These are phyloP conservation scores for Fusarium xyrophilum DNA, from an alignment of 2,329 filamentous ascomycete genomes.

Conservation along the genomic window DNA sequence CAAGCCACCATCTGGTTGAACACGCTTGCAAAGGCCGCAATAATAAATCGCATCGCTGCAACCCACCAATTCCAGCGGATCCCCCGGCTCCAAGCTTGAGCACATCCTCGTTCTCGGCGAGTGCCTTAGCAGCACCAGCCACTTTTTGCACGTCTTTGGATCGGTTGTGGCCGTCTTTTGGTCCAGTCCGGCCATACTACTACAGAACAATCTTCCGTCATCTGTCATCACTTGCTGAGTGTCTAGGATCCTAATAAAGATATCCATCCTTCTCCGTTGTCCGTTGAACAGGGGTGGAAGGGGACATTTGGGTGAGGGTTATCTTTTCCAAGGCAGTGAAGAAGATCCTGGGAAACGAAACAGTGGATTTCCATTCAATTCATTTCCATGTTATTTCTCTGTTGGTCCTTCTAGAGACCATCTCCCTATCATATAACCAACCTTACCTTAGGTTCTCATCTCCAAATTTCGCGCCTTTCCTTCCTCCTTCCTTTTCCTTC, in stretches of 20 bases:
- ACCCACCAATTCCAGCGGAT: slow-evolving; percentile 31
- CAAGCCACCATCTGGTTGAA: slow-evolving; percentile 5
- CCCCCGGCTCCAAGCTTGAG: slow-evolving; percentile 25
- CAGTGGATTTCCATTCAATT: slow-evolving; percentile 7
- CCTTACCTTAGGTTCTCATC: neutral
- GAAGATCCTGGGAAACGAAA: slow-evolving; percentile 14
- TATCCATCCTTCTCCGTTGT: slow-evolving; percentile 9
- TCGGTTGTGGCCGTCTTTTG: slow-evolving; percentile 21
- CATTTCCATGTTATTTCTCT: slow-evolving; percentile 3
- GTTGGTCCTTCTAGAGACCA: neutral
- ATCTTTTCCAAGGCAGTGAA: slow-evolving; percentile 39
- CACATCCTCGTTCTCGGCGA: slow-evolving; percentile 25
- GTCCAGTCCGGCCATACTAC: slow-evolving; percentile 21
- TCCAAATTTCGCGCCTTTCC: neutral
- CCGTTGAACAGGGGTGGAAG: slow-evolving; percentile 22
- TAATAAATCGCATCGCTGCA: slow-evolving; percentile 22
- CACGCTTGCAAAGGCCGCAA: slow-evolving; percentile 21
- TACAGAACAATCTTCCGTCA: slow-evolving; percentile 30
- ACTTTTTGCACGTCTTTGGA: slow-evolving; percentile 20
- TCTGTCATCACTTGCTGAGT: slow-evolving; percentile 30
- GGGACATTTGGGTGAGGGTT: slow-evolving; percentile 31
- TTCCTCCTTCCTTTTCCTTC: slow-evolving; percentile 3
- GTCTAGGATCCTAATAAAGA: neutral
- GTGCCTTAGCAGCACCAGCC: slow-evolving; percentile 20
- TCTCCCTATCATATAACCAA: neutral